Evolutionary conservation across 257 asterid genomes (phyloP).

Genomic region (Jaltomata sinuosa): DNA sequence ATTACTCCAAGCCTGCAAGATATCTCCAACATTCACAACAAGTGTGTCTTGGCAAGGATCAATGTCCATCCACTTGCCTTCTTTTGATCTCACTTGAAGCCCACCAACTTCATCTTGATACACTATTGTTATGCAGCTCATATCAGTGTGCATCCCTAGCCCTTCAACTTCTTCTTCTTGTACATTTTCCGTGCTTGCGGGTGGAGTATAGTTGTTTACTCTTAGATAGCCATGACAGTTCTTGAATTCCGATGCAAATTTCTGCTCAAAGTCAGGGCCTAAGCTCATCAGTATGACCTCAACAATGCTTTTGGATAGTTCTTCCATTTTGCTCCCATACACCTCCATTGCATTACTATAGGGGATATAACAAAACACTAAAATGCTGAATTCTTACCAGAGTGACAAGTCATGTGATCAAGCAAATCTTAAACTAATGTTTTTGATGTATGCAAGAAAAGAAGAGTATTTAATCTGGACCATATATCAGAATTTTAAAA

Average conservation of each 20-base stretch:
- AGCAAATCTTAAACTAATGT: not conserved
- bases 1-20: slow-evolving; percentile 79
- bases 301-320: slow-evolving; percentile 29
- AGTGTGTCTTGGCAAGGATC: slow-evolving; percentile 48
- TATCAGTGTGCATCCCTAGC: slow-evolving; percentile 72
- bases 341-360: slow-evolving; percentile 37
- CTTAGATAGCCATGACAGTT: slow-evolving; percentile 66
- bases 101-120: slow-evolving; percentile 69
- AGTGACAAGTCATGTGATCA: not conserved
- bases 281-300: slow-evolving; percentile 29
- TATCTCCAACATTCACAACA: slow-evolving; percentile 65
- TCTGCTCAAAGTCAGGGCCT: slow-evolving; percentile 28
- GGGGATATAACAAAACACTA: slow-evolving; percentile 1
- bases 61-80: slow-evolving; percentile 58
- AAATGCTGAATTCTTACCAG: not conserved
- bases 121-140: slow-evolving; percentile 65
- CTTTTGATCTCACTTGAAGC: slow-evolving; percentile 49
- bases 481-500: not conserved
- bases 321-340: slow-evolving; percentile 47
- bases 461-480: not conserved
- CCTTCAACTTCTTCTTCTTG: slow-evolving; percentile 44
- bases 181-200: not conserved
- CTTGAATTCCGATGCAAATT: slow-evolving; percentile 34
- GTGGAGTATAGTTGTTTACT: slow-evolving; percentile 52
- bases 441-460: not conserved